Conservation (phyloP, 345 rosid species). For the Aegle marmelos region DNA sequence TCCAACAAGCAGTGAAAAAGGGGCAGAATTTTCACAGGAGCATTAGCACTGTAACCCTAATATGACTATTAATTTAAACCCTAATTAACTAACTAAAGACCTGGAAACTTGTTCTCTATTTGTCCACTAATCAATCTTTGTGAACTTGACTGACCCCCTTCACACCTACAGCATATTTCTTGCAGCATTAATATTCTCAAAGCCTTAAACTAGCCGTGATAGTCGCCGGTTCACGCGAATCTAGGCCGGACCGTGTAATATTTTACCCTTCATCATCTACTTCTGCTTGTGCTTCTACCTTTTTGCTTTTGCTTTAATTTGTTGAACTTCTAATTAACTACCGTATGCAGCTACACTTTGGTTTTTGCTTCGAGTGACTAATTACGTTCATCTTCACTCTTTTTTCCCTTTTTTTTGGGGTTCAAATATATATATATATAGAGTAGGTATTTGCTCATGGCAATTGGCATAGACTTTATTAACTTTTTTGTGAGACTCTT, state of each 20-base stretch:
- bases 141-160: background rate
- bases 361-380: too few species aligned
- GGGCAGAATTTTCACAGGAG: background rate
- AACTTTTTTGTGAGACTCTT: too few species aligned
- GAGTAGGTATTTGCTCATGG: too few species aligned
- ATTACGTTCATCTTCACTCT: too few species aligned
- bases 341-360: too few species aligned
- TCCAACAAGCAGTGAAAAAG: background rate
- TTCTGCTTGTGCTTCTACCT: too few species aligned
- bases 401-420: too few species aligned
- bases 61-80: background rate
- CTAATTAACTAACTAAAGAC: slow-evolving; percentile 18
- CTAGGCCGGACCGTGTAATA: slow-evolving; percentile 31
- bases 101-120: slow-evolving; percentile 32
- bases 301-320: too few species aligned
- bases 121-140: background rate
- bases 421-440: too few species aligned
- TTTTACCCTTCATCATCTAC: background rate
- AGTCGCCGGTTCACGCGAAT: slow-evolving; percentile 55
- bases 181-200: slow-evolving; percentile 9
- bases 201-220: slow-evolving; percentile 51
- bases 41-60: background rate
- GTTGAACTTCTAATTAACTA: too few species aligned
- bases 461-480: background rate
- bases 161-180: background rate